Evolutionary conservation across 2,329 filamentous ascomycete genomes (phyloP).

Genomic region (Xylaria multiplex): DNA sequence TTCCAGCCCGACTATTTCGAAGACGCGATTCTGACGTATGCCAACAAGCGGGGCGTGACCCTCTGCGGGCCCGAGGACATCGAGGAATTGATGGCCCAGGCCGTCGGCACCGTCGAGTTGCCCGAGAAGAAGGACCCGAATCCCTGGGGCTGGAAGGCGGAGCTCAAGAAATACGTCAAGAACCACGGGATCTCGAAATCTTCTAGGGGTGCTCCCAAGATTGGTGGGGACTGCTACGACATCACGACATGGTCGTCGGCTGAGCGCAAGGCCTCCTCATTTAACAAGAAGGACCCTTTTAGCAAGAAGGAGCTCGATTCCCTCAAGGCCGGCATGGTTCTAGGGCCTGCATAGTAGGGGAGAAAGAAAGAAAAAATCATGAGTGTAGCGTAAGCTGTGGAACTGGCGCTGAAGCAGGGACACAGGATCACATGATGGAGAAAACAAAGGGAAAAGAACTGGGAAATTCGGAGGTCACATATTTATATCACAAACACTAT

Average conservation of each 20-base stretch:
- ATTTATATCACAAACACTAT: neutral
- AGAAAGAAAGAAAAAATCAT: neutral
- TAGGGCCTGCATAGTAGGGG: slow-evolving; percentile 28
- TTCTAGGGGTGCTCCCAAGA: slow-evolving; percentile 29
- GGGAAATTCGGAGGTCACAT: neutral
- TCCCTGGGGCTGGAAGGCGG: slow-evolving; percentile 45
- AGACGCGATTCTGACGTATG: slow-evolving; percentile 50
- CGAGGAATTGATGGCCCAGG: slow-evolving; percentile 41
- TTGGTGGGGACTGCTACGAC: slow-evolving; percentile 54
- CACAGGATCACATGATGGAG: neutral
- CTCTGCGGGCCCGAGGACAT: slow-evolving; percentile 45
- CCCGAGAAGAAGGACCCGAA: slow-evolving; percentile 42
- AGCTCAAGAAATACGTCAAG: slow-evolving; percentile 42
- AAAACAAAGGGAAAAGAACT: neutral
- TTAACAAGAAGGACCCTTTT: slow-evolving; percentile 52
- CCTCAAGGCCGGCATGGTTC: slow-evolving; percentile 52
- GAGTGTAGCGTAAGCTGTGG: neutral
- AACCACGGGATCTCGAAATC: slow-evolving; percentile 21
- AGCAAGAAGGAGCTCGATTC: slow-evolving; percentile 47
- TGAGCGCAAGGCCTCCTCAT: slow-evolving; percentile 49
- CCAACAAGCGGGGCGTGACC: slow-evolving; percentile 49
- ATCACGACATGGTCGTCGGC: slow-evolving; percentile 50
- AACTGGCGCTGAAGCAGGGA: slow-evolving; percentile 5
- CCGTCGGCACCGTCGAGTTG: slow-evolving; percentile 44
- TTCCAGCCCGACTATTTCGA: slow-evolving; percentile 44